These are phyloP conservation scores for Botryotinia convoluta DNA, from an alignment of 2,329 filamentous ascomycete genomes.

Conservation along the genomic window DNA sequence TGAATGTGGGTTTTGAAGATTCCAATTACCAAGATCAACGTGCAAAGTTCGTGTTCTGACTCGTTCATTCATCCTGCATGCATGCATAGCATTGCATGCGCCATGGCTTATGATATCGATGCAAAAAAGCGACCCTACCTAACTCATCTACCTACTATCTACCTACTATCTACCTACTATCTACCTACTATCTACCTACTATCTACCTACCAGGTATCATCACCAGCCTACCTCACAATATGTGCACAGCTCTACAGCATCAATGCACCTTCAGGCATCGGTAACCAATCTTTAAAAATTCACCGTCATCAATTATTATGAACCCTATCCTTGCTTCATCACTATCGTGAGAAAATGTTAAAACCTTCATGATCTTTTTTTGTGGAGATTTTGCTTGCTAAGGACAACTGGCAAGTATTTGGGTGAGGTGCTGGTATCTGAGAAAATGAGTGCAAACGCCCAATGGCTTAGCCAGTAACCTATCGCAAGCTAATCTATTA, in stretches of 20 bases:
- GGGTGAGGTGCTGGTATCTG: neutral
- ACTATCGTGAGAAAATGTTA: neutral
- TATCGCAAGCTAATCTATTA: neutral
- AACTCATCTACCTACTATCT: neutral
- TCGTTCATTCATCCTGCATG: constrained; percentile 6
- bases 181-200: neutral
- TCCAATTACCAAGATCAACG: constrained; percentile 10
- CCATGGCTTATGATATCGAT: neutral
- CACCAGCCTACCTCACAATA: neutral
- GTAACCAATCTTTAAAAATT: neutral
- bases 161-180: neutral
- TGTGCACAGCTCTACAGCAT: neutral
- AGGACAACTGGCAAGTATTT: constrained; percentile 15
- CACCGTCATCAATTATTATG: constrained; percentile 5
- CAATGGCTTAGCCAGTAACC: neutral
- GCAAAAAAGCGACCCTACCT: neutral
- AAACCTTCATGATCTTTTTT: constrained; percentile 1
- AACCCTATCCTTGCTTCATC: constrained; percentile 13
- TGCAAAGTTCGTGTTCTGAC: constrained; percentile 18
- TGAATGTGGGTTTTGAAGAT: neutral
- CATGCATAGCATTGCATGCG: neutral
- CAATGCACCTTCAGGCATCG: constrained; percentile 16
- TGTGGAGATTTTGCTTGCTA: neutral
- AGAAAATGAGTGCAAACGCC: neutral
- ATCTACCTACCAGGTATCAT: neutral